phyloP scores from a whole-genome alignment of 345 rosid genomes.

The Anastatica hierochuntica region DNA sequence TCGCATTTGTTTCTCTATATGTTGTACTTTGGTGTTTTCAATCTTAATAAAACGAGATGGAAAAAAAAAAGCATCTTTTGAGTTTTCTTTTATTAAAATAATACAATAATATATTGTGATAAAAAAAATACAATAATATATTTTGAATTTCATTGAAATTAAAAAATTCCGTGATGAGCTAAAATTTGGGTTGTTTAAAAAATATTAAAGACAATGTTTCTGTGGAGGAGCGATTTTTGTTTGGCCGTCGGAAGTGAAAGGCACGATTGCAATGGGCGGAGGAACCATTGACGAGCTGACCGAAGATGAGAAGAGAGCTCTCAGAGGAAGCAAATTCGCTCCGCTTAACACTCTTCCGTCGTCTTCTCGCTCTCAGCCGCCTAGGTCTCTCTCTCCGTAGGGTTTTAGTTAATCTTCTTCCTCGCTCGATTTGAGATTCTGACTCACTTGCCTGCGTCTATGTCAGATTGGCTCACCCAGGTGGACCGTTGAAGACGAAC shows the following conservation, averaged over 20 bases:
- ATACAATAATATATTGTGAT: too few relatives aligned
- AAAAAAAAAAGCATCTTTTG: too few relatives aligned
- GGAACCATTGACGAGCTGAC: conserved; percentile 42
- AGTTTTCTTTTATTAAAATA: too few relatives aligned
- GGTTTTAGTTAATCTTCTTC: not conserved
- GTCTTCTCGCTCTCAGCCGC: conserved; percentile 36
- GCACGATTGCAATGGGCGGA: conserved; percentile 8
- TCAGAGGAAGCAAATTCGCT: conserved; percentile 96
- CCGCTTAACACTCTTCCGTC: conserved; percentile 58
- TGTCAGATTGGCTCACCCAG: conserved; percentile 80
- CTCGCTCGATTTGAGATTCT: not conserved
- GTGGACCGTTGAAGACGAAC: conserved; percentile 89
- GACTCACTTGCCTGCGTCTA: not conserved
- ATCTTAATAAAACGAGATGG: too few relatives aligned
- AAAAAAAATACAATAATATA: too few relatives aligned
- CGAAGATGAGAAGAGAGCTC: conserved; percentile 85
- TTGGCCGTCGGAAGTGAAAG: not conserved
- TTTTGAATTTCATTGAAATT: too few relatives aligned
- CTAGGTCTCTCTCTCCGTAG: too few relatives aligned
- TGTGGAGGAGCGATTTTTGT: conserved; percentile 3
- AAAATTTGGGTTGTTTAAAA: not conserved
- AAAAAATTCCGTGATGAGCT: not conserved
- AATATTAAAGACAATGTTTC: too few relatives aligned
- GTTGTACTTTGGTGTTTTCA: too few relatives aligned
- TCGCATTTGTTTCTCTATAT: too few relatives aligned